Base-by-base conservation (phyloP, 2,329 filamentous ascomycete species). In the Clonostachys byssicola region DNA sequence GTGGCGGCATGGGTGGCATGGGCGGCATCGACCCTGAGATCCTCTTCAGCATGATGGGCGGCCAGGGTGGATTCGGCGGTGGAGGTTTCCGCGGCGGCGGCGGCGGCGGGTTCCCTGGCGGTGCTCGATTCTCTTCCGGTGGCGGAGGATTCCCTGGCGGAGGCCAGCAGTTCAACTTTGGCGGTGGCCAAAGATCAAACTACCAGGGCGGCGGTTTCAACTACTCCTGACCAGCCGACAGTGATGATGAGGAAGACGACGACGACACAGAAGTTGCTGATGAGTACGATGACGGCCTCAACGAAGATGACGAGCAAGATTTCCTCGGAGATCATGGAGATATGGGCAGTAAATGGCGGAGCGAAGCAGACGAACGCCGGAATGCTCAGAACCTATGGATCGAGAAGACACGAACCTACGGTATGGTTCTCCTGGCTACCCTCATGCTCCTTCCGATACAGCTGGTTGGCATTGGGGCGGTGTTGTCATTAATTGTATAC, bases 11-110 rank as follows among this genome's bases (percentile, higher is more conserved):
- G 71, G 77, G 80, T 59, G 78, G 77, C 59, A 89, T 92, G 71
- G 77, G 80, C 59, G 78, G 77, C 59, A 89, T 92, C 62, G 85
- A 89, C 61, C 85, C 86, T 17, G 86, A 89, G 65, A 85, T 91
- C 54, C 72, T 92, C 23, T 90, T 90, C 72, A 89, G 86, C 68
- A 90, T 91, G 86, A 90, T 91, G 85, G 86, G 86, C 49, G 76
- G 77, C 55, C 80, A 81, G 52, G 80, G 74, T 20, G 75, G 75
- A 40, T 79, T 79, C 43, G 77, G 77, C 36, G 77, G 77, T 35
- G 71, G 70, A 34, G 75, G 74, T 39, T 76, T 75, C 56, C 74
- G 77, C 42, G 70, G 68, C 43, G 71, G 70, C 40, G 70, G 75
- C 47, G 67, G 65, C 20, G 65, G 77, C 42, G 80, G 80, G 16